Evolutionary conservation across 176 grass and related monocot genomes (phyloP).

Genomic region (Luzula sylvatica): DNA sequence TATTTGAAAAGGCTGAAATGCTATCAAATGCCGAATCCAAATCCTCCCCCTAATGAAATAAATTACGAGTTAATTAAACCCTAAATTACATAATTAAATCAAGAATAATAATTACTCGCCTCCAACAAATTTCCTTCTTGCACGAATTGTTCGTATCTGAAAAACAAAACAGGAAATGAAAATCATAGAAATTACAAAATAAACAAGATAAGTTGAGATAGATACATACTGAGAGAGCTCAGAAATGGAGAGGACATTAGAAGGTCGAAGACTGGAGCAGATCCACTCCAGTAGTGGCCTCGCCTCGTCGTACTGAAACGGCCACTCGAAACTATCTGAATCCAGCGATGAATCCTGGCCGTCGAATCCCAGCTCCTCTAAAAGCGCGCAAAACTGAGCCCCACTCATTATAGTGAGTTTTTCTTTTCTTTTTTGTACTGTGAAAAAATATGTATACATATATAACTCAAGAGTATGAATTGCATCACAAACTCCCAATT

Average conservation of each 20-base stretch:
- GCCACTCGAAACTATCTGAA: constrained; percentile 97
- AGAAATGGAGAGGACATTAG: constrained; percentile 76
- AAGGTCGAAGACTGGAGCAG: constrained; percentile 96
- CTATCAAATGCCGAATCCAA: constrained; percentile 98
- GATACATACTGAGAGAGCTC: constrained; percentile 65
- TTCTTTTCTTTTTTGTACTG: too few relatives aligned
- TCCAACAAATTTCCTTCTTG: constrained; percentile 85
- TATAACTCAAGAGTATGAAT: too few relatives aligned
- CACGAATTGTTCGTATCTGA: constrained; percentile 87
- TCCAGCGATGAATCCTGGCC: constrained; percentile 80
- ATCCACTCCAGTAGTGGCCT: constrained; percentile 89
- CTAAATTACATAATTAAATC: not conserved
- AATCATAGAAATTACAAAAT: not conserved
- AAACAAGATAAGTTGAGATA: not conserved
- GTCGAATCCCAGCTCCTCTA: constrained; percentile 84
- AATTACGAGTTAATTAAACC: constrained; percentile 8
- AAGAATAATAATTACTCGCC: constrained; percentile 33
- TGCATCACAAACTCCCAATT: too few relatives aligned
- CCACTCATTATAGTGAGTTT: constrained; percentile 48
- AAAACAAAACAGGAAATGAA: constrained; percentile 9
- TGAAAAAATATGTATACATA: too few relatives aligned
- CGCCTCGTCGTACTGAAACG: constrained; percentile 97
- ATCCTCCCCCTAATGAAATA: constrained; percentile 55
- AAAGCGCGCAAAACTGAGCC: constrained; percentile 53
- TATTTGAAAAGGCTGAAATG: constrained; percentile 93